phyloP scores from a whole-genome alignment of 345 rosid species.

The Gynandropsis gynandra region DNA sequence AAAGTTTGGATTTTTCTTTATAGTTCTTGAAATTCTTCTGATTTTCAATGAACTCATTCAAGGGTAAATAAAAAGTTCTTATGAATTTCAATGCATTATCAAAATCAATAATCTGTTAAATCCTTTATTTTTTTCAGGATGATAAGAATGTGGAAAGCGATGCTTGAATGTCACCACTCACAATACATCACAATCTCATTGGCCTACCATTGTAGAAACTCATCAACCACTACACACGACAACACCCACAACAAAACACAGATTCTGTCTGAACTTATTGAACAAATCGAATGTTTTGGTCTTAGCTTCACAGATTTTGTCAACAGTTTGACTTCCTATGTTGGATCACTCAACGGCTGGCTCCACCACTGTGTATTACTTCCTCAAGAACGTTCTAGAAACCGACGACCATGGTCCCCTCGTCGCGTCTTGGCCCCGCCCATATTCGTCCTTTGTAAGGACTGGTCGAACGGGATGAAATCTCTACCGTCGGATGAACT shows the following conservation, averaged over 20 bases:
- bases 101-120: neutral
- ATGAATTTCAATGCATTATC: neutral
- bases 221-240: slow-evolving; percentile 29
- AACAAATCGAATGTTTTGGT: slow-evolving; percentile 76
- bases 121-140: slow-evolving; percentile 38
- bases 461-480: slow-evolving; percentile 70
- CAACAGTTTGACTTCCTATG: slow-evolving; percentile 54
- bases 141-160: slow-evolving; percentile 89
- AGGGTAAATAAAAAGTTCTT: slow-evolving; percentile 40
- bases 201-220: slow-evolving; percentile 73
- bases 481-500: slow-evolving; percentile 64
- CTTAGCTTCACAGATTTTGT: slow-evolving; percentile 73
- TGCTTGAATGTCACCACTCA: slow-evolving; percentile 87
- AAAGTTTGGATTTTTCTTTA: neutral
- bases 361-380: slow-evolving; percentile 68
- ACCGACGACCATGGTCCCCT: slow-evolving; percentile 62
- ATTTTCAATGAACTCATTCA: slow-evolving; percentile 67
- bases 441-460: slow-evolving; percentile 69
- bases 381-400: slow-evolving; percentile 63
- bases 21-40: neutral
- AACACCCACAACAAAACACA: slow-evolving; percentile 34
- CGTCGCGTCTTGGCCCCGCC: slow-evolving; percentile 69
- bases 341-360: slow-evolving; percentile 77
- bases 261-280: slow-evolving; percentile 53
- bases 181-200: slow-evolving; percentile 90